Evolutionary conservation across 306 rosid genomes (phyloP).

Genomic region (Trifolium repens): DNA sequence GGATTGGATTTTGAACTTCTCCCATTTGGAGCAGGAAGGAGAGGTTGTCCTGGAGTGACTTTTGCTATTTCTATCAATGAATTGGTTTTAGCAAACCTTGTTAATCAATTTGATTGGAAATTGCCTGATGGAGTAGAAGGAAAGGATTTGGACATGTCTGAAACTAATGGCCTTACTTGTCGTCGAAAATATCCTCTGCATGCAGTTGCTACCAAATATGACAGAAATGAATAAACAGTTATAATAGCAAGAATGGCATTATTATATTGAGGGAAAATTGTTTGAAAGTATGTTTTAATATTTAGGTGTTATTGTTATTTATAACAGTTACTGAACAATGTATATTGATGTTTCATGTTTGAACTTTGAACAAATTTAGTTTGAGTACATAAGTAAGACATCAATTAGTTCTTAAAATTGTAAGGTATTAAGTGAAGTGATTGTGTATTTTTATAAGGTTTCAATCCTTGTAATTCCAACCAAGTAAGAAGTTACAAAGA

Average conservation of each 20-base stretch:
- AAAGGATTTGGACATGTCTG: constrained; percentile 33
- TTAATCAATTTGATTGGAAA: not conserved
- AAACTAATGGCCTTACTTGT: not conserved
- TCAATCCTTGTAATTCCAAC: not conserved
- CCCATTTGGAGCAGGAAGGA: not conserved
- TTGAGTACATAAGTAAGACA: not conserved
- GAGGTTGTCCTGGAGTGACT: not conserved
- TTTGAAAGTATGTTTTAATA: not conserved
- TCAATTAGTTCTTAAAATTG: not conserved
- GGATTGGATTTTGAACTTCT: not conserved
- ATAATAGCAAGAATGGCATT: not conserved
- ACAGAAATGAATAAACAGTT: not conserved
- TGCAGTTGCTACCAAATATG: constrained; percentile 1
- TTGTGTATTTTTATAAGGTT: not conserved
- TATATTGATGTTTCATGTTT: too few species aligned
- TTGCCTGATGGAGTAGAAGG: not conserved
- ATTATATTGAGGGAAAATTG: not conserved
- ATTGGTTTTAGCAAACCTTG: not conserved
- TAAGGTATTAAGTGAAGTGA: not conserved
- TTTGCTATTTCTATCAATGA: not conserved
- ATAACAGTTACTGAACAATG: not conserved
- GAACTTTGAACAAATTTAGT: not conserved
- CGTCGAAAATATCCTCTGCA: constrained; percentile 20
- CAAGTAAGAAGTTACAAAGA: too few species aligned
- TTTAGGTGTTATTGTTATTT: not conserved